Percentiles rank a stretch among this genome's conserved stretches.
Conservation (phyloP, 1,139 yeast species). For the Komagataea norvegica region DNA sequence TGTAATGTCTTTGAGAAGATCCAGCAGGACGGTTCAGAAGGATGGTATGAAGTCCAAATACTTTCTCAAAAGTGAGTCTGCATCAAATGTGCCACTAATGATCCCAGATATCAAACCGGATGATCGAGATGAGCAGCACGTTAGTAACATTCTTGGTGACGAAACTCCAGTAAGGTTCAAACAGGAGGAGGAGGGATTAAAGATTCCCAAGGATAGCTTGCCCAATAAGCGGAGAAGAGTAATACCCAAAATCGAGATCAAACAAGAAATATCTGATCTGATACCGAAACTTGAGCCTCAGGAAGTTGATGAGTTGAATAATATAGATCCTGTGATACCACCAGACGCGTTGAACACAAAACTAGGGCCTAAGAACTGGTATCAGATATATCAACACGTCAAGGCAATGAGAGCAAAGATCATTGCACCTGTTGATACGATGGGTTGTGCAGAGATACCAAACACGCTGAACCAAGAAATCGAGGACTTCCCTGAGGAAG, state of each 20-base stretch:
- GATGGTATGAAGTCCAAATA: too few relatives aligned
- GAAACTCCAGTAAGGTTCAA: too few relatives aligned
- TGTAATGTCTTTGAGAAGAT: too few relatives aligned
- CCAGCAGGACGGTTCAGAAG: too few relatives aligned
- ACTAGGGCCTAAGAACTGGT: conserved; percentile 44
- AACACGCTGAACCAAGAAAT: conserved; percentile 33
- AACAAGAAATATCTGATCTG: not conserved
- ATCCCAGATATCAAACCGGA: too few relatives aligned
- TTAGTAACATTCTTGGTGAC: too few relatives aligned
- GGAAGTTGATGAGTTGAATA: conserved; percentile 2
- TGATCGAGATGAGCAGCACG: too few relatives aligned
- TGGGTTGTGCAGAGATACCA: conserved; percentile 84
- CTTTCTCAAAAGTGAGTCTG: too few relatives aligned
- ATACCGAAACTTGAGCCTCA: not conserved
- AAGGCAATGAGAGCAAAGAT: conserved; percentile 60
- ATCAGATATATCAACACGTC: conserved; percentile 54
- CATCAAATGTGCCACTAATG: too few relatives aligned
- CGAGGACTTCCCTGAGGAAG: conserved; percentile 35
- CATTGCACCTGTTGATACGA: conserved; percentile 78
- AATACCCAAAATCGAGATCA: not conserved
- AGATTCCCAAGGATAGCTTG: not conserved
- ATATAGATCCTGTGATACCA: not conserved
- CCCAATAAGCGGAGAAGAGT: conserved; percentile 2
- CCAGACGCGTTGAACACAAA: conserved; percentile 9
- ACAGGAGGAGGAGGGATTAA: not conserved